These are phyloP conservation scores for Amanita inopinata DNA, from an alignment of 768 basidiomycete genomes.

Conservation along the genomic window DNA sequence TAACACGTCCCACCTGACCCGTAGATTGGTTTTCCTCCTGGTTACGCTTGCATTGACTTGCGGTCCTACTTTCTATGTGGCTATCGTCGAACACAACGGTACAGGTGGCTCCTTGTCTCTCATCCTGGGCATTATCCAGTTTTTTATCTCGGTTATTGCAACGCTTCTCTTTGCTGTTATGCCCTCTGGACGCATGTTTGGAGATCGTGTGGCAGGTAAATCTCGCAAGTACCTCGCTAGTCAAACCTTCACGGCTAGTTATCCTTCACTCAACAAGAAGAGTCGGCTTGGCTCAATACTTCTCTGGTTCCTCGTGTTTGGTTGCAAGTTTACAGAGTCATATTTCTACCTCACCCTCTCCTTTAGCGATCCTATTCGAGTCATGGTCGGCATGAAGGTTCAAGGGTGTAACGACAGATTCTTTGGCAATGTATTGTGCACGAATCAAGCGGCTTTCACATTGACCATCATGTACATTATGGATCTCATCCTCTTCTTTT, in stretches of 20 bases:
- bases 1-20: conserved; percentile 92
- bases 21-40: conserved; percentile 80
- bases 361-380: conserved; percentile 85
- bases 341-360: conserved; percentile 98
- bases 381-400: conserved; percentile 96
- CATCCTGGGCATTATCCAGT: conserved; percentile 94
- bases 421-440: conserved; percentile 78
- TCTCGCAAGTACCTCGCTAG: conserved; percentile 94
- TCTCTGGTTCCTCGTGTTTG: conserved; percentile 90
- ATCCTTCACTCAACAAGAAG: conserved; percentile 55
- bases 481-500: conserved; percentile 94
- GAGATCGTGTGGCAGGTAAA: conserved; percentile 93
- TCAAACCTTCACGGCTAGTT: conserved; percentile 97
- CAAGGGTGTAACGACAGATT: conserved; percentile 82
- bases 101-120: conserved; percentile 65
- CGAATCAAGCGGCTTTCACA: conserved; percentile 91
- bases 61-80: conserved; percentile 93
- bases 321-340: conserved; percentile 93
- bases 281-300: conserved; percentile 71
- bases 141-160: conserved; percentile 83
- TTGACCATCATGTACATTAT: conserved; percentile 98
- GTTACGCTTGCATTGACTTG: conserved; percentile 86
- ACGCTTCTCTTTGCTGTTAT: conserved; percentile 84
- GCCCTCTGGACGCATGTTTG: conserved; percentile 98
- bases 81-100: conserved; percentile 64